Percentiles rank a stretch among this genome's conserved stretches.
phyloP scores from a whole-genome alignment of 2,329 filamentous ascomycete species.

The Colletotrichum incanum region DNA sequence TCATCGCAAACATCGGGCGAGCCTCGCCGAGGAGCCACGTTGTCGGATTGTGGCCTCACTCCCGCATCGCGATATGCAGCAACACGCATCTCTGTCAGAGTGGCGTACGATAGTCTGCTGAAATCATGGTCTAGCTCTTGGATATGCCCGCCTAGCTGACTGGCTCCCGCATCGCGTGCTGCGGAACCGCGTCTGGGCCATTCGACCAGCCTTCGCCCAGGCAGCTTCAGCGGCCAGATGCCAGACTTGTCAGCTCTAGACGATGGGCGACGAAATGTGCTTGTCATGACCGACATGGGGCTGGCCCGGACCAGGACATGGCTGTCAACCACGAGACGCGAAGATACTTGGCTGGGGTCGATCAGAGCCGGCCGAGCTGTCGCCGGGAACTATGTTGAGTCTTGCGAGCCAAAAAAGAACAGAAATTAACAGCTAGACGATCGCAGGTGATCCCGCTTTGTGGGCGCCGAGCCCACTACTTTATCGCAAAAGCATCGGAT shows the following conservation, averaged over 20 bases:
- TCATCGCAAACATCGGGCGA: too few species aligned
- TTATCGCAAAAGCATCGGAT: slow-evolving; percentile 11
- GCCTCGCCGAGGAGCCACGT: too few species aligned
- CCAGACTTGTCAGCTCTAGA: not conserved
- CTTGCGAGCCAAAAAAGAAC: not conserved
- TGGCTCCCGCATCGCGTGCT: not conserved
- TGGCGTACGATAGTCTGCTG: slow-evolving; percentile 20
- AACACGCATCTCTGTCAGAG: slow-evolving; percentile 1
- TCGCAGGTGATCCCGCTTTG: slow-evolving; percentile 9
- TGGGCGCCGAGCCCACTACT: not conserved
- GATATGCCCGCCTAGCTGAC: not conserved
- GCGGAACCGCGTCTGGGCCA: not conserved
- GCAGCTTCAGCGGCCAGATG: not conserved
- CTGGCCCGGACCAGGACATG: not conserved
- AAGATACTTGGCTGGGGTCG: not conserved
- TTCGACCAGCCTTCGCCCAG: not conserved
- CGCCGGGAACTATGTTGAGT: not conserved
- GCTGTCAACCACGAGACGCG: not conserved
- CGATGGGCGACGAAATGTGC: not conserved
- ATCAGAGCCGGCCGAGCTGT: slow-evolving; percentile 3
- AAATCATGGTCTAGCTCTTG: not conserved
- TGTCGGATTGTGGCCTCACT: not conserved
- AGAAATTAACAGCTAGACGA: not conserved
- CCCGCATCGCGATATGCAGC: not conserved
- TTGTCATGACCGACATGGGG: slow-evolving; percentile 15